Conservation (phyloP, 495 filamentous ascomycete genomes). For the Neurospora hispaniola region DNA sequence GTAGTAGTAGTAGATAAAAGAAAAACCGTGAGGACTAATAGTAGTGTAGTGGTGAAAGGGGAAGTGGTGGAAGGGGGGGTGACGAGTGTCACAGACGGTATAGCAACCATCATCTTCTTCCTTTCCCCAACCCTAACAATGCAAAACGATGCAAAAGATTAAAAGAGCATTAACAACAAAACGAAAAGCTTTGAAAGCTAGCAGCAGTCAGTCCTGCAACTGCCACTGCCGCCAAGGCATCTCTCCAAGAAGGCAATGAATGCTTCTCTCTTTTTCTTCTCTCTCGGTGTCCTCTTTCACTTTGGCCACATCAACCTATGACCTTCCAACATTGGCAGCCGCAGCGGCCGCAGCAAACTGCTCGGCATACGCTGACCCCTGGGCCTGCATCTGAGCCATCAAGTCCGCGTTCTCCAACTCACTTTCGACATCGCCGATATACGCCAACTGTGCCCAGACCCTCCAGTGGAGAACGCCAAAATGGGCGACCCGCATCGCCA, state of each 20-base stretch:
- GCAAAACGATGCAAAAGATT: background rate
- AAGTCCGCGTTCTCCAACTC: constrained; percentile 1
- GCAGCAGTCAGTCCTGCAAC: background rate
- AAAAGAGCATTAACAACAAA: constrained; percentile 1
- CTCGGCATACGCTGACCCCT: background rate
- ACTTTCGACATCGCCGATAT: constrained; percentile 30
- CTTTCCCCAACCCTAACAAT: background rate
- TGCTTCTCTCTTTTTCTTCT: background rate
- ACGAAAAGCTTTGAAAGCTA: background rate
- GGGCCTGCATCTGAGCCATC: background rate
- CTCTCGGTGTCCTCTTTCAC: background rate
- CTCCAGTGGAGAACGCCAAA: constrained; percentile 77
- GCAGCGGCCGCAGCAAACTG: background rate
- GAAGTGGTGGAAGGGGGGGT: background rate
- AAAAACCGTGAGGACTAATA: background rate
- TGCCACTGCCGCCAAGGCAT: background rate
- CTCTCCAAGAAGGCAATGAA: background rate
- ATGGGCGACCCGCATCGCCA: constrained; percentile 66
- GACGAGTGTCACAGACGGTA: background rate
- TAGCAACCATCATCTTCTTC: background rate
- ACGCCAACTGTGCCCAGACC: constrained; percentile 69
- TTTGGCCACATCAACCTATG: background rate
- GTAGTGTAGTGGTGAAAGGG: background rate
- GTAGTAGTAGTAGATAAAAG: background rate
- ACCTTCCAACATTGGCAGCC: background rate